These are phyloP conservation scores for Hibiscus mutabilis DNA, from an alignment of 345 rosid species.

Conservation along the genomic window DNA sequence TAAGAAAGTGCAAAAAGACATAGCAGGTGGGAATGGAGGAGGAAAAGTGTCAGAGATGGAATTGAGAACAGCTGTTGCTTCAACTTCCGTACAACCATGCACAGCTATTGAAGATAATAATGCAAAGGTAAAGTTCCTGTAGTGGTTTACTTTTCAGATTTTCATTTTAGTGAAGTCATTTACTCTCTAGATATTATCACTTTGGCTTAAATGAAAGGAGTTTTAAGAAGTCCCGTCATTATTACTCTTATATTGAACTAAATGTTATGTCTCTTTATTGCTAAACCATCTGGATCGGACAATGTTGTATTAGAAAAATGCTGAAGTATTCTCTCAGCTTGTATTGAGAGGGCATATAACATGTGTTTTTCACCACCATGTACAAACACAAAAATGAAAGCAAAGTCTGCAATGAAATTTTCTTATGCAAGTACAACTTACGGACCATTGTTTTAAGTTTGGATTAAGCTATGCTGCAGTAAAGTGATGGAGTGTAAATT, in stretches of 20 bases:
- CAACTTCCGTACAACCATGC: slow-evolving; percentile 26
- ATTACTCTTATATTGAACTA: not conserved
- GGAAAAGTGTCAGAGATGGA: slow-evolving; percentile 24
- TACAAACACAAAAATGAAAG: not conserved
- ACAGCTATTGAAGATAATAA: slow-evolving; percentile 25
- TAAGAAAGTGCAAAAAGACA: slow-evolving; percentile 23
- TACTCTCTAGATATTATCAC: not conserved
- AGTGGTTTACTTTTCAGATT: not conserved
- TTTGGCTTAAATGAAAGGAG: not conserved
- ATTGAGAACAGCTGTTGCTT: slow-evolving; percentile 18
- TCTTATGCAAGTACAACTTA: not conserved
- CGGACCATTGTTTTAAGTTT: not conserved
- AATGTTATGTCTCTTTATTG: not conserved
- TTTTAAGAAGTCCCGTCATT: not conserved
- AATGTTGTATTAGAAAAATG: not conserved
- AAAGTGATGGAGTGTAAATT: not conserved
- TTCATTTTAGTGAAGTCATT: not conserved
- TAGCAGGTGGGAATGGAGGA: slow-evolving; percentile 15
- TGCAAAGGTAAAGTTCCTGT: slow-evolving; percentile 40
- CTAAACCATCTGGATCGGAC: not conserved
- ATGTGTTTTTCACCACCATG: not conserved
- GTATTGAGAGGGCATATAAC: not conserved
- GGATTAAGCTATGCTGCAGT: not conserved
- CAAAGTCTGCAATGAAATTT: not conserved
- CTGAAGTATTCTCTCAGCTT: not conserved